Evolutionary conservation across 495 filamentous ascomycete species (phyloP).

Genomic region (Aspergillus olivimuriae): DNA sequence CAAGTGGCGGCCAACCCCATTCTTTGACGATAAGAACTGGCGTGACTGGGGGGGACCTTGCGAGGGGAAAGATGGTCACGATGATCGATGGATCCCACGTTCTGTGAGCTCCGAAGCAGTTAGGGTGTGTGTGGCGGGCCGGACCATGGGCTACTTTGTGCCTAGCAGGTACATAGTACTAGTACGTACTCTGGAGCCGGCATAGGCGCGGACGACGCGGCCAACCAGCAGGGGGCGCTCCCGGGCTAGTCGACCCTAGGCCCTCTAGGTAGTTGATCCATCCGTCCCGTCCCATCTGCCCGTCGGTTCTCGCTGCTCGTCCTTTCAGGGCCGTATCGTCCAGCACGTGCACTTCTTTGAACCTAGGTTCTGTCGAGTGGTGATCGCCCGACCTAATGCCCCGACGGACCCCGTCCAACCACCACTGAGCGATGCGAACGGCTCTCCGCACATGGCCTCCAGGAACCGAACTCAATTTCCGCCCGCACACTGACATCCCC

Average conservation of each 20-base stretch:
- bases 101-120: slow-evolving; percentile 1
- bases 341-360: not conserved
- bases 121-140: no score
- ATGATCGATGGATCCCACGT: slow-evolving; percentile 11
- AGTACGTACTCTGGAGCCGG: no score
- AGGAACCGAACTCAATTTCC: not conserved
- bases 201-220: not conserved
- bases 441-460: not conserved
- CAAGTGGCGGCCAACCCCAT: not conserved
- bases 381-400: not conserved
- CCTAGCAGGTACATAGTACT: no score
- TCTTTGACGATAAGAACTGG: not conserved
- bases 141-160: no score
- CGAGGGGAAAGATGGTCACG: slow-evolving; percentile 11
- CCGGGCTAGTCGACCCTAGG: no score
- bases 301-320: not conserved
- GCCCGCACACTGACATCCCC: no score
- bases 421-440: not conserved
- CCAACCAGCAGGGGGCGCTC: no score
- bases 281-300: not conserved
- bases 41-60: slow-evolving; percentile 1
- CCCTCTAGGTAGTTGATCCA: not conserved
- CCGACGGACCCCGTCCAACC: not conserved
- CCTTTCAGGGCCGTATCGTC: no score
- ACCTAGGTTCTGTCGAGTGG: slow-evolving; percentile 1